Base-by-base conservation (phyloP, 192 early-diverging fungal genomes). In the Podila epigama region DNA sequence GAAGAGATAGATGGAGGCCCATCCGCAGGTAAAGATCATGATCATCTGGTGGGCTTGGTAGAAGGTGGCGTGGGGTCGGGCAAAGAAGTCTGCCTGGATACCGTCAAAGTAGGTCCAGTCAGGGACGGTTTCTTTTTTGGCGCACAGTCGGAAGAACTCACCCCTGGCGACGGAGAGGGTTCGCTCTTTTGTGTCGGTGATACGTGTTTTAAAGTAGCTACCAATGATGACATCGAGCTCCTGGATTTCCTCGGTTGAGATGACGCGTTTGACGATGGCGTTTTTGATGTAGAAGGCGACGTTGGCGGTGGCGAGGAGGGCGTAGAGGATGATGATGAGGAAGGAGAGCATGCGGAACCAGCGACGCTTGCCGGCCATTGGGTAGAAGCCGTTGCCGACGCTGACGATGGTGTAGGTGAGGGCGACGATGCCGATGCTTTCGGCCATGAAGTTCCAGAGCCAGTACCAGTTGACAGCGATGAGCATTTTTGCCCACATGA, bases 381-480 rank as follows among this genome's bases (percentile, higher is more conserved):
- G 65, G 25, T 77, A 77, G 54, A 77, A 77, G 8, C 73, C 73
- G 10, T 60, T 41, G 4, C 66, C 73, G 18, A 77, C 73, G 29
- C 35, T 33, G 60, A 77, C 60, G 29, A 77, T 68, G 3, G 66
- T 59, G 15, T 59, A 25, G 9, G 54, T 39, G 20, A 77, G 57
- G 20, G 53, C 48, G 25, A 68, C 41, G 7, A 77, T 60, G 0
- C 36, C 73, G 4, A 40, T 27, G 29, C 60, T 44, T 41, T 77
- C 66, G 10, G 34, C 73, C 15, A 54, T 25, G 29, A 77, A 68
- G 25, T 77, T 64, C 73, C 73, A 77, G 4, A 56, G 56, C 66
- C 66, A 77, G 57, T 63, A 77, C 66, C 66, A 63, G 31, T 54
- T 48, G 12, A 56, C 8, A 13, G 27, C 58, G 6, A 63, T 33